phyloP scores from a whole-genome alignment of 257 asterid species.

The Solanum chilense region DNA sequence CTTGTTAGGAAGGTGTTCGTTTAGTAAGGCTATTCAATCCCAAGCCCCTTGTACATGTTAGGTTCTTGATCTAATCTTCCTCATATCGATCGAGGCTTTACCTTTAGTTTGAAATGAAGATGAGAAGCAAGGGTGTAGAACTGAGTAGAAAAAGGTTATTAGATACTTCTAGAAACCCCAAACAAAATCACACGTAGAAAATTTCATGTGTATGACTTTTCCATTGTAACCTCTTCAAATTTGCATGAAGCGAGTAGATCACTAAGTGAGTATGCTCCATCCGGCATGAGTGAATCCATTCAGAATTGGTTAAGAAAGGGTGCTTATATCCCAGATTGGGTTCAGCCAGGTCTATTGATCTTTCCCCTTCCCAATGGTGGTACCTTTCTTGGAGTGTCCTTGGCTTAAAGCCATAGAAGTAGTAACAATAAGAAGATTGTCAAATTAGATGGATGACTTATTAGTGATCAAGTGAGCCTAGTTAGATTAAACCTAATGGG shows the following conservation, averaged over 20 bases:
- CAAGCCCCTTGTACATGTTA: background rate
- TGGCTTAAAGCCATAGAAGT: background rate
- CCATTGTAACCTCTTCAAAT: background rate
- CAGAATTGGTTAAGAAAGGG: background rate
- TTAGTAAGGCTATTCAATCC: background rate
- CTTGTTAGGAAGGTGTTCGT: background rate
- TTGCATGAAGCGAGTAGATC: background rate
- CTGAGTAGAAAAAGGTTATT: background rate
- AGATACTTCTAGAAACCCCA: background rate
- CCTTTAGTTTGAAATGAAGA: background rate
- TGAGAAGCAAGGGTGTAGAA: background rate
- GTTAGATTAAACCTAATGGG: background rate
- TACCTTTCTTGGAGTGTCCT: background rate
- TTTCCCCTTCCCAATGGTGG: background rate
- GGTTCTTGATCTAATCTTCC: background rate
- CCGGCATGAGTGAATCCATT: background rate
- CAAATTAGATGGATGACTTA: background rate
- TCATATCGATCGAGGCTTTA: background rate
- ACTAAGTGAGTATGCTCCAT: background rate
- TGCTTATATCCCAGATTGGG: background rate
- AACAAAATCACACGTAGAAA: background rate
- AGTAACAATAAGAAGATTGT: background rate
- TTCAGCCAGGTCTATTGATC: background rate
- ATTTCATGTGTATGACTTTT: background rate
- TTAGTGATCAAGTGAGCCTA: background rate